phyloP scores from a whole-genome alignment of 139 green algal species.

The Nannochloris sp. region DNA sequence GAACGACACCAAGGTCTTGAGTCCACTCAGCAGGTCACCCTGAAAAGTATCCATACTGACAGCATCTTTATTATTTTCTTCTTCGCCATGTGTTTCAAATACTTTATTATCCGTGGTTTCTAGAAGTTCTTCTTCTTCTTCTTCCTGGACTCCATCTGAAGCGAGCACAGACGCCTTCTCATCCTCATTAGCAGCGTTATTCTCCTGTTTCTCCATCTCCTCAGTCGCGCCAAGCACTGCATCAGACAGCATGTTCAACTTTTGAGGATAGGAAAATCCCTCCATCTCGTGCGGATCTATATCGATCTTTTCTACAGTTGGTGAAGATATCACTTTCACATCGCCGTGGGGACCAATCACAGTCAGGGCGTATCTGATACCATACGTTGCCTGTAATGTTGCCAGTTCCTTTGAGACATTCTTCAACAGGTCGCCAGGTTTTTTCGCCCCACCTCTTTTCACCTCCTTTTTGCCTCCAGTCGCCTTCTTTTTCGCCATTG shows the following conservation, averaged over 20 bases:
- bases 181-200: too few species aligned
- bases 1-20: not conserved
- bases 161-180: too few species aligned
- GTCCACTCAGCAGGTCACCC: not conserved
- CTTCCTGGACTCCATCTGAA: not conserved
- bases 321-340: slow-evolving; percentile 16
- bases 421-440: not conserved
- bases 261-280: not conserved
- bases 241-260: not conserved
- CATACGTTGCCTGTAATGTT: slow-evolving; percentile 14
- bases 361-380: slow-evolving; percentile 15
- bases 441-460: not conserved
- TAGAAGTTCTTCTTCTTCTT: not conserved
- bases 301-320: not conserved
- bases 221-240: not conserved
- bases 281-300: not conserved
- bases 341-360: not conserved
- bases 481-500: not conserved
- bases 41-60: too few species aligned
- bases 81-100: too few species aligned
- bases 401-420: slow-evolving; percentile 11
- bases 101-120: too few species aligned
- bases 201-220: not conserved
- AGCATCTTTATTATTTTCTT: too few species aligned
- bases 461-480: not conserved